Evolutionary conservation across 129 eudicot species (phyloP).

Genomic region (Tagetes erecta): DNA sequence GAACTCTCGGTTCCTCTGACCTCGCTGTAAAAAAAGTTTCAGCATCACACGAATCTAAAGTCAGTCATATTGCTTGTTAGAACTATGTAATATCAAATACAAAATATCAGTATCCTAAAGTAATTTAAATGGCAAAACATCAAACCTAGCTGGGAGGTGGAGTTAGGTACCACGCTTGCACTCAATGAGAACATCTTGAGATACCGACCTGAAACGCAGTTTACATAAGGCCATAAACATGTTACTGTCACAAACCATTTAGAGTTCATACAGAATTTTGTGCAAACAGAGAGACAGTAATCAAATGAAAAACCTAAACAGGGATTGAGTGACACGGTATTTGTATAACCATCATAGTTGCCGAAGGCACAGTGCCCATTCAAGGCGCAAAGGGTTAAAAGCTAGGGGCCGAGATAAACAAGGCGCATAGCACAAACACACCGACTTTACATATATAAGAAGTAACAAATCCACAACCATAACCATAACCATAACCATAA

Average conservation of each 20-base stretch:
- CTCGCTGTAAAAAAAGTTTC: constrained; percentile 33
- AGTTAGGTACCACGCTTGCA: constrained; percentile 41
- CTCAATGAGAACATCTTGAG: constrained; percentile 43
- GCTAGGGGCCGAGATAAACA: too few species aligned
- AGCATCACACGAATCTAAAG: constrained; percentile 20
- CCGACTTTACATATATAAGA: too few species aligned
- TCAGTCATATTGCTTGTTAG: not conserved
- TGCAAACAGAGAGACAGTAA: not conserved
- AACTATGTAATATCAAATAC: not conserved
- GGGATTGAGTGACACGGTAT: not conserved
- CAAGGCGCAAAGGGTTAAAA: too few species aligned
- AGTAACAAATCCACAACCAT: too few species aligned
- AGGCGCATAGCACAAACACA: too few species aligned
- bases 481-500: too few species aligned
- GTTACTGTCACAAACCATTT: not conserved
- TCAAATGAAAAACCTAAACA: not conserved
- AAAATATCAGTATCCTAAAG: not conserved
- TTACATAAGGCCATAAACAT: constrained; percentile 8
- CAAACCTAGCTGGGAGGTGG: constrained; percentile 48
- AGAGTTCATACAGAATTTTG: not conserved
- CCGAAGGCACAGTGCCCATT: too few species aligned
- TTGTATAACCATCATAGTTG: not conserved
- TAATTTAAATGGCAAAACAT: not conserved
- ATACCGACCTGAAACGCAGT: constrained; percentile 22
- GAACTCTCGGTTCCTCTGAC: constrained; percentile 37